Conservation (phyloP, 163 green algal species). For the Coccomyxa subellipsoidea region DNA sequence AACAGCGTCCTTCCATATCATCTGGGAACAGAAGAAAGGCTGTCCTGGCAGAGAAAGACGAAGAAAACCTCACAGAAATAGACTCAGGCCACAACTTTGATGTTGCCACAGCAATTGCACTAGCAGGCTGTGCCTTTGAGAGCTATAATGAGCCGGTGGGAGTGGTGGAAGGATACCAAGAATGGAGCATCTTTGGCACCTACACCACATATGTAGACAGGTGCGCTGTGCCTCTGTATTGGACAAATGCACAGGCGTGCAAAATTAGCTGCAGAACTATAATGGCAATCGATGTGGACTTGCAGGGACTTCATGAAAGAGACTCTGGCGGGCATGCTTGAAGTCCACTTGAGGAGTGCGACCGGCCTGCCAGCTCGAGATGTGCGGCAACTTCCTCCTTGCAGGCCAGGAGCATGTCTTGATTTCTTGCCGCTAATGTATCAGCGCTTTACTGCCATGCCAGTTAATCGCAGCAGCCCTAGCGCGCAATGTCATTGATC, state of each 20-base stretch:
- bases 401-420: too few species aligned
- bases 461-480: too few species aligned
- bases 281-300: not conserved
- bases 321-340: slow-evolving; percentile 39
- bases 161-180: slow-evolving; percentile 22
- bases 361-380: slow-evolving; percentile 37
- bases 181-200: slow-evolving; percentile 30
- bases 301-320: slow-evolving; percentile 33
- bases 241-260: not conserved
- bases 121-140: slow-evolving; percentile 59
- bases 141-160: slow-evolving; percentile 46
- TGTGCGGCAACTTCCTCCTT: slow-evolving; percentile 17
- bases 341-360: slow-evolving; percentile 38
- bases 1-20: not conserved
- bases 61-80: not conserved
- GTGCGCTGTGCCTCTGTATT: slow-evolving; percentile 12
- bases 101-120: slow-evolving; percentile 43
- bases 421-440: too few species aligned
- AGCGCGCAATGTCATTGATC: too few species aligned
- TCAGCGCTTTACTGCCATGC: too few species aligned
- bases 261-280: not conserved
- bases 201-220: slow-evolving; percentile 41
- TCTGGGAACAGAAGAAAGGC: not conserved
- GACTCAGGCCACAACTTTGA: slow-evolving; percentile 33
- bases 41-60: not conserved